These are phyloP conservation scores for Priceomyces medius DNA, from an alignment of 805 yeast species.

Conservation along the genomic window DNA sequence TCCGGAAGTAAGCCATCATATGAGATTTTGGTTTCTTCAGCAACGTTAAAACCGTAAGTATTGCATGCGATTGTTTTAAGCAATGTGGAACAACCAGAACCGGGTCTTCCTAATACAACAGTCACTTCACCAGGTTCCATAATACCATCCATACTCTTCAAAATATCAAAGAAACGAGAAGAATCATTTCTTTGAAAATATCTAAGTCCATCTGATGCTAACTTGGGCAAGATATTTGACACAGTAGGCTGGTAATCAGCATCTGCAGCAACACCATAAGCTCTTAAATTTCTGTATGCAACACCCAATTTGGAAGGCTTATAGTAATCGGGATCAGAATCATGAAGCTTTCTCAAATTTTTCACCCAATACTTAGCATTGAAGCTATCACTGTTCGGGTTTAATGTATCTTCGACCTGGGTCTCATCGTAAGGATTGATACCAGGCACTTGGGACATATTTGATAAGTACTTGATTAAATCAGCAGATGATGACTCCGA, in stretches of 20 bases:
- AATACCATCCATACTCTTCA: conserved; percentile 35
- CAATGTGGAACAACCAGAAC: conserved; percentile 42
- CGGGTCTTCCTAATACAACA: conserved; percentile 43
- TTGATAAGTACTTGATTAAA: conserved; percentile 40
- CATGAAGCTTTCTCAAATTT: conserved; percentile 54
- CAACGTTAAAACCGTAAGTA: conserved; percentile 39
- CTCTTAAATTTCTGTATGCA: conserved; percentile 57
- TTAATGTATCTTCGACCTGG: conserved; percentile 41
- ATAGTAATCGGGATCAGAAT: conserved; percentile 59
- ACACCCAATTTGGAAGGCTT: conserved; percentile 61
- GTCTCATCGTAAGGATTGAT: conserved; percentile 33
- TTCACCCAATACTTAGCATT: conserved; percentile 66
- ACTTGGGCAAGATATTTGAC: conserved; percentile 38
- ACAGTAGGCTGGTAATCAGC: conserved; percentile 66
- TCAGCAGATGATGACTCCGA: conserved; percentile 20
- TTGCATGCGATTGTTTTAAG: conserved; percentile 38
- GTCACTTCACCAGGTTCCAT: conserved; percentile 41
- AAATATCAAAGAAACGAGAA: conserved; percentile 28
- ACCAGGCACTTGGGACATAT: conserved; percentile 56
- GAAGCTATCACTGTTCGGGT: conserved; percentile 60
- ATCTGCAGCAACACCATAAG: conserved; percentile 65
- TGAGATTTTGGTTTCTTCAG: conserved; percentile 27
- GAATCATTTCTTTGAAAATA: conserved; percentile 19
- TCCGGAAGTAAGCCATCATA: conserved; percentile 34
- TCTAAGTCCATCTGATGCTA: conserved; percentile 15